Evolutionary conservation across 257 asterid species (phyloP).

Genomic region (Capsicum pubescens): DNA sequence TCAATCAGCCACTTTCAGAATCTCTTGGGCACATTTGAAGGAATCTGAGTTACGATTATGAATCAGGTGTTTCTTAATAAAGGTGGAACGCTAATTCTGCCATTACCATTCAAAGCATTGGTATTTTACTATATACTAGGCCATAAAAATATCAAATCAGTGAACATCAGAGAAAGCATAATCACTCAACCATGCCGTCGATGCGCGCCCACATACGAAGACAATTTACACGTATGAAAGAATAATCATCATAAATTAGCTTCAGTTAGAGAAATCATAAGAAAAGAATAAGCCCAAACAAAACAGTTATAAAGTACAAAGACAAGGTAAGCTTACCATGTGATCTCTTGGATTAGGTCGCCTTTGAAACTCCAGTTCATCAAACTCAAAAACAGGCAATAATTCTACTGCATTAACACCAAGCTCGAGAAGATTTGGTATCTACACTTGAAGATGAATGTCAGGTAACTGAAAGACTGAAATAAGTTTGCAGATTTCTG

Average conservation of each 20-base stretch:
- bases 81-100: not conserved
- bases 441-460: slow-evolving; percentile 54
- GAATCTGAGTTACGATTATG: not conserved
- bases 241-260: slow-evolving; percentile 21
- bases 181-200: not conserved
- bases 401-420: slow-evolving; percentile 94
- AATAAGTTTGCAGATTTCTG: slow-evolving; percentile 11
- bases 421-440: slow-evolving; percentile 95
- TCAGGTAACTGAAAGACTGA: slow-evolving; percentile 32
- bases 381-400: slow-evolving; percentile 93
- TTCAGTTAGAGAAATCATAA: slow-evolving; percentile 13
- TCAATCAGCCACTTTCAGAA: slow-evolving; percentile 17
- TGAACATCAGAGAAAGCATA: slow-evolving; percentile 21
- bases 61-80: not conserved
- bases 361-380: slow-evolving; percentile 93
- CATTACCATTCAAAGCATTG: slow-evolving; percentile 5
- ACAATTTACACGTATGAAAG: not conserved
- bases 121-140: not conserved
- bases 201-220: not conserved
- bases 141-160: not conserved
- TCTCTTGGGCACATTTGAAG: not conserved
- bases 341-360: slow-evolving; percentile 93
- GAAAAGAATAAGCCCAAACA: slow-evolving; percentile 11
- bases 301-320: not conserved
- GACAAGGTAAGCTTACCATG: slow-evolving; percentile 57